Conservation (phyloP, 805 yeast species). For the Middelhovenomyces tepae region DNA sequence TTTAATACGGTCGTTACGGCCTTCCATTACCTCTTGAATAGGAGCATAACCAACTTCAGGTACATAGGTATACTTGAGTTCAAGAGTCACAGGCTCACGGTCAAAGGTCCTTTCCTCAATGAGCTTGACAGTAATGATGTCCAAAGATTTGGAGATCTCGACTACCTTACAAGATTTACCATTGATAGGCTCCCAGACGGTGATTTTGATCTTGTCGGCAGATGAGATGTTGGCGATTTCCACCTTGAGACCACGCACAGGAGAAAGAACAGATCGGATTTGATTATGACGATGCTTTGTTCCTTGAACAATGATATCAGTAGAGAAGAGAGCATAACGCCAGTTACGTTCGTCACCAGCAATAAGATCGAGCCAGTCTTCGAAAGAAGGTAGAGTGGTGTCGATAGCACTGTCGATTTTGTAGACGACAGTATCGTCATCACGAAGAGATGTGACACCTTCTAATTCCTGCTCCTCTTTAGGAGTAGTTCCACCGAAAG, state of each 20-base stretch:
- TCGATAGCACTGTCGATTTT: slow-evolving; percentile 31
- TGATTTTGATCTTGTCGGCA: slow-evolving; percentile 48
- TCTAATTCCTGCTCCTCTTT: slow-evolving; percentile 20
- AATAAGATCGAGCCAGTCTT: slow-evolving; percentile 67
- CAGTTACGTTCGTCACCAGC: slow-evolving; percentile 76
- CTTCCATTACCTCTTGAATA: slow-evolving; percentile 79
- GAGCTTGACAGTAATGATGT: slow-evolving; percentile 57
- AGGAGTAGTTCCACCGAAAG: slow-evolving; percentile 65
- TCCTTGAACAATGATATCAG: slow-evolving; percentile 79
- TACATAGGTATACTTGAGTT: slow-evolving; percentile 67
- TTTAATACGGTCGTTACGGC: slow-evolving; percentile 88
- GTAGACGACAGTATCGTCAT: slow-evolving; percentile 28
- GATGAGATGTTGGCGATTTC: slow-evolving; percentile 48
- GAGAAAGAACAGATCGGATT: slow-evolving; percentile 69
- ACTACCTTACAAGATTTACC: slow-evolving; percentile 52
- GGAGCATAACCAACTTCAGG: slow-evolving; percentile 95
- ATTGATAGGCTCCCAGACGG: slow-evolving; percentile 61
- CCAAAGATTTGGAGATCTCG: slow-evolving; percentile 44
- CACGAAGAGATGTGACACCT: slow-evolving; percentile 13
- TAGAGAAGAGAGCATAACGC: slow-evolving; percentile 84
- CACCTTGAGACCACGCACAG: slow-evolving; percentile 53
- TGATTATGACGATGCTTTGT: slow-evolving; percentile 73
- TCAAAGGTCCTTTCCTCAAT: slow-evolving; percentile 86
- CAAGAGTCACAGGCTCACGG: slow-evolving; percentile 61
- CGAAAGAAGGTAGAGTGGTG: slow-evolving; percentile 30